Conservation (phyloP, 2,329 filamentous ascomycete genomes). For the Epichloe sp. region DNA sequence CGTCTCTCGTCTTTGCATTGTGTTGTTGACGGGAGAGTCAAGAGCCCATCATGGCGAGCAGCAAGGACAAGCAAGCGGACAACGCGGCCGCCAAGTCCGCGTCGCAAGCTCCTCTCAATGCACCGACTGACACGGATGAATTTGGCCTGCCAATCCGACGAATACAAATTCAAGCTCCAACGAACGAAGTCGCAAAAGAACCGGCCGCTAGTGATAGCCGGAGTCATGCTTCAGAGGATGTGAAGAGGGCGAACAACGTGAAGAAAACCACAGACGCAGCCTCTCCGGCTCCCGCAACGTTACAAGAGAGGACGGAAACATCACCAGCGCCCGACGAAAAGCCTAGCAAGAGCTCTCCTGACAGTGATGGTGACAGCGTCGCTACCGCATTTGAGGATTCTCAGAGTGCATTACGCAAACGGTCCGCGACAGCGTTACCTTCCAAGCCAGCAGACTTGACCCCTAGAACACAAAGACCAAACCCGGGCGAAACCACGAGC, state of each 20-base stretch:
- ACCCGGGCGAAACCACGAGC: neutral
- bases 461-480: neutral
- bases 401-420: slow-evolving; percentile 14
- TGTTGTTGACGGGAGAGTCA: slow-evolving; percentile 3
- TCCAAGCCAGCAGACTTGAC: neutral
- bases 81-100: slow-evolving; percentile 9
- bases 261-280: neutral
- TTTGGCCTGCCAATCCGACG: slow-evolving; percentile 53
- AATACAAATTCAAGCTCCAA: slow-evolving; percentile 25
- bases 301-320: neutral
- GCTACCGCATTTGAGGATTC: slow-evolving; percentile 25
- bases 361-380: slow-evolving; percentile 21
- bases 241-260: neutral
- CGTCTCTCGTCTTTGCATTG: slow-evolving; percentile 4
- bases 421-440: neutral
- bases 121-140: slow-evolving; percentile 45
- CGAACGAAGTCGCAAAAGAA: slow-evolving; percentile 9
- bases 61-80: slow-evolving; percentile 14
- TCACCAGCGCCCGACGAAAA: neutral
- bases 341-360: neutral
- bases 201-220: slow-evolving; percentile 3
- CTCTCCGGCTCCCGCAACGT: neutral
- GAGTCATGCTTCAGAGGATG: neutral
- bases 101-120: slow-evolving; percentile 14
- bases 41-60: slow-evolving; percentile 8